Base-by-base conservation (phyloP, 352 stramenopile genomes). In the Pythium brassicae region DNA sequence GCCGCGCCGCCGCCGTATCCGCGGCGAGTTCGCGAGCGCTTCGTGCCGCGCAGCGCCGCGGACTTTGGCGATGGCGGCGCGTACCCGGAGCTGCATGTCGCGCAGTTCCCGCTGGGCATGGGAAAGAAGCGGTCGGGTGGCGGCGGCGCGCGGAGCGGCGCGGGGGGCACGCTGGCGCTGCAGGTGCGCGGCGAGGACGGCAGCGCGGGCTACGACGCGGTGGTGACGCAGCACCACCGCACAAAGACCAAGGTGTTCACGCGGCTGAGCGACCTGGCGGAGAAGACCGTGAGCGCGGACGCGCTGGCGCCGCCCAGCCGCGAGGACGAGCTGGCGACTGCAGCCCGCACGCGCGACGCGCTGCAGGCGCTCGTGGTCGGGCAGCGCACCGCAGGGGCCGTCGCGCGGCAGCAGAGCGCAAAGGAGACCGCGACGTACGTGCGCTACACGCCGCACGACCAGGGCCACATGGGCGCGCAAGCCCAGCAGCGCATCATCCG, bases 11-110 rank as follows among this genome's bases (percentile, higher is more conserved):
- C 84, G 8, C 50, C 54, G 15, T 94, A 94, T 49, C 82, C 84
- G 8, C 65, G 68, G 3, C 84, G 84, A 32, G 61, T 86, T 0
- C 42, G 20, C 42, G 49, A 50, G 27, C 57, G 70, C 17, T 94
- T 92, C 58, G 62, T 91, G 1, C 84, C 84, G 37, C 82, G 82
- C 12, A 68, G 66, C 22, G 51, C 59, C 22, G 71, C 72, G 26
- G 97, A 99, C 71, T 99, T 98, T 77, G 96, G 95, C 37, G 97
- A 99, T 72, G 97, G 97, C 44, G 97, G 97, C 40, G 96, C 96
- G 49, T 99, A 96, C 69, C 97, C 97, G 0, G 97, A 99, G 85
- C 97, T 99, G 57, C 97, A 99, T 70, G 74, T 99, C 27, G 94
- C 96, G 58, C 96, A 99, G 74, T 99, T 98, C 67, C 96, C 96